Conservation (phyloP, 176 grass and related monocot species). For the Chrysopogon serrulatus region DNA sequence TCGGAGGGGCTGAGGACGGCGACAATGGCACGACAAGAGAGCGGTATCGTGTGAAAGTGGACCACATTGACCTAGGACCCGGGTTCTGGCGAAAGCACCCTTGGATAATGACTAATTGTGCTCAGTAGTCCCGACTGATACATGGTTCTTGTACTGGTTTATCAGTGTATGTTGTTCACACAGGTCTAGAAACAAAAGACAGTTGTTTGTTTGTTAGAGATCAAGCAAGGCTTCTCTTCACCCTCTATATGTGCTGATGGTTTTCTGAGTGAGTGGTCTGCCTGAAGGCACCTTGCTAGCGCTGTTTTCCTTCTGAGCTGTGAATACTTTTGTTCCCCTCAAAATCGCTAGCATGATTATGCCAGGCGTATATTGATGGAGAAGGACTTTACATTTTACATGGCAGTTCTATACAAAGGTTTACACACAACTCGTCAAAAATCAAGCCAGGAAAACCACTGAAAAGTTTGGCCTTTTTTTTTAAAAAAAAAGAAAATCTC, state of each 20-base stretch:
- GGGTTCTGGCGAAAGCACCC: slow-evolving; percentile 69
- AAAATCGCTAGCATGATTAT: too few relatives aligned
- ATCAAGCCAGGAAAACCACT: too few relatives aligned
- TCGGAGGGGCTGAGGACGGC: not conserved
- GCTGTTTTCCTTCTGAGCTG: not conserved
- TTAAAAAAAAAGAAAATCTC: too few relatives aligned
- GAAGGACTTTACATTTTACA: too few relatives aligned
- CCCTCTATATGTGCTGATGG: not conserved
- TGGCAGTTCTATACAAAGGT: too few relatives aligned
- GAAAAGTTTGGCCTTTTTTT: too few relatives aligned
- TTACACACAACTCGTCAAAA: too few relatives aligned
- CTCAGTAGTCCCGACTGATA: not conserved
- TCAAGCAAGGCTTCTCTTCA: not conserved
- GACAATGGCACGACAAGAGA: slow-evolving; percentile 24
- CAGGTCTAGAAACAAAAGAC: not conserved
- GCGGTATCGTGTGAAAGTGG: slow-evolving; percentile 32
- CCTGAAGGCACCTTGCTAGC: not conserved
- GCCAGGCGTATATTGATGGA: too few relatives aligned
- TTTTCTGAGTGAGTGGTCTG: not conserved
- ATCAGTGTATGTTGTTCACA: not conserved
- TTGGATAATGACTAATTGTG: slow-evolving; percentile 33
- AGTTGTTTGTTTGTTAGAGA: not conserved
- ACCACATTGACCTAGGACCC: slow-evolving; percentile 53
- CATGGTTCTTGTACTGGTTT: not conserved
- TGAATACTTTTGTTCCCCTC: not conserved